phyloP scores from a whole-genome alignment of 2,329 filamentous ascomycete species.

The Sporothrix curviconia region DNA sequence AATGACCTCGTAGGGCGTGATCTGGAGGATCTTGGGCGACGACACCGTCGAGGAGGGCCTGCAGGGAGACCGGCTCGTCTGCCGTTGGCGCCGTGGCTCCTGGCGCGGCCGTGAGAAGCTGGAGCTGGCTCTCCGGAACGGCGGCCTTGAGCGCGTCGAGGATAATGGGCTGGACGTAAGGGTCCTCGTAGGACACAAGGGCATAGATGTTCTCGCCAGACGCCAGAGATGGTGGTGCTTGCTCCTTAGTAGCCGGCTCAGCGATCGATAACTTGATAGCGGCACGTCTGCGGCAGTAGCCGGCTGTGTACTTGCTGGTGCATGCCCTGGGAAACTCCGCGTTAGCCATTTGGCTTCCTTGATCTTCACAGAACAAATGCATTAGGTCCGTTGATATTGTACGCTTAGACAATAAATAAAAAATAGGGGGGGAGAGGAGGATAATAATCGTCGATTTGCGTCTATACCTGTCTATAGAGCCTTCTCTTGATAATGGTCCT shows the following conservation, averaged over 20 bases:
- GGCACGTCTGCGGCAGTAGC: not conserved
- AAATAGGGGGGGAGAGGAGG: not conserved
- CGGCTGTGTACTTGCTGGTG: too few relatives aligned
- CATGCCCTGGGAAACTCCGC: too few relatives aligned
- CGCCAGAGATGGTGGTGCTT: not conserved
- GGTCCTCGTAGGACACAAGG: slow-evolving; percentile 75
- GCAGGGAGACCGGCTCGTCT: slow-evolving; percentile 30
- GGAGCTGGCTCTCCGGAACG: slow-evolving; percentile 49
- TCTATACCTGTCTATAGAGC: slow-evolving; percentile 17
- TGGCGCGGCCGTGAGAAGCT: slow-evolving; percentile 29
- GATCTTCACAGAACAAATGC: too few relatives aligned
- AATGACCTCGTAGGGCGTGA: slow-evolving; percentile 77
- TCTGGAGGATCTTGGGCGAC: slow-evolving; percentile 57
- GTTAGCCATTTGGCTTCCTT: too few relatives aligned
- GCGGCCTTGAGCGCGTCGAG: slow-evolving; percentile 60
- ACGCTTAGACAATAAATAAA: too few relatives aligned
- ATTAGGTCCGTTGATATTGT: too few relatives aligned
- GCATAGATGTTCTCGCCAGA: slow-evolving; percentile 51
- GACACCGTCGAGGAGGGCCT: slow-evolving; percentile 29
- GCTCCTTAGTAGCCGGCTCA: not conserved
- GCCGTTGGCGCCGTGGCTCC: slow-evolving; percentile 4
- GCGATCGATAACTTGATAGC: not conserved
- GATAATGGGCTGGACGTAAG: slow-evolving; percentile 84
- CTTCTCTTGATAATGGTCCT: not conserved
- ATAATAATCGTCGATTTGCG: slow-evolving; percentile 5